Conservation (phyloP, 1,284 basidiomycete genomes). For the Trametes polyzona region DNA sequence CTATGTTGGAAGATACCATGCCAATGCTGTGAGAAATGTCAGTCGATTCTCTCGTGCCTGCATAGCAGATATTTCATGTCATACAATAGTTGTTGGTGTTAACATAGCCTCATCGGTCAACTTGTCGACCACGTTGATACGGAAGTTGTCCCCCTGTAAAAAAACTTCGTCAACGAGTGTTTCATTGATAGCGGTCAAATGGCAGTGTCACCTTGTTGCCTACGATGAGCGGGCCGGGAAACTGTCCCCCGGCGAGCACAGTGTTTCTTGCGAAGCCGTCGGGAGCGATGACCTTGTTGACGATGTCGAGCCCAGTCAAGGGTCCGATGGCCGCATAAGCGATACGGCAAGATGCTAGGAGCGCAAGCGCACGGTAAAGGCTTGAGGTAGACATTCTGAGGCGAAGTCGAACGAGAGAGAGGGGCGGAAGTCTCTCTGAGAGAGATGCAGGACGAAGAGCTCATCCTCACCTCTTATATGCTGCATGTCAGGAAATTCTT, state of each 20-base stretch:
- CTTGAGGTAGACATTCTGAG: slow-evolving; percentile 1
- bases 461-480: background rate
- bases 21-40: slow-evolving; percentile 41
- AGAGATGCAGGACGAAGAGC: background rate
- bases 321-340: slow-evolving; percentile 27
- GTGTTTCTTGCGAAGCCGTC: slow-evolving; percentile 32
- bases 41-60: background rate
- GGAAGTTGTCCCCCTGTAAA: slow-evolving; percentile 31
- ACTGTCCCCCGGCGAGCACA: slow-evolving; percentile 33
- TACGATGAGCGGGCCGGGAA: slow-evolving; percentile 36
- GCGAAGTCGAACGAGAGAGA: too few relatives aligned
- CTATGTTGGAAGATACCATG: slow-evolving; percentile 36
- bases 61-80: background rate
- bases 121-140: slow-evolving; percentile 40
- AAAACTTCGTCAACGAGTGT: too few relatives aligned
- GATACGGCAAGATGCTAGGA: background rate
- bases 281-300: slow-evolving; percentile 29
- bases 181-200: slow-evolving; percentile 30
- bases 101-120: slow-evolving; percentile 39
- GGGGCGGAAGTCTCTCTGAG: background rate
- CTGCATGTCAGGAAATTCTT: too few relatives aligned
- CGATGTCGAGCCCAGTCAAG: slow-evolving; percentile 28
- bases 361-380: background rate
- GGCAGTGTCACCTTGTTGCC: slow-evolving; percentile 32
- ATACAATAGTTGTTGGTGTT: slow-evolving; percentile 38